These are phyloP conservation scores for Fusarium lyarnte DNA, from an alignment of 2,329 filamentous ascomycete genomes.

Conservation along the genomic window DNA sequence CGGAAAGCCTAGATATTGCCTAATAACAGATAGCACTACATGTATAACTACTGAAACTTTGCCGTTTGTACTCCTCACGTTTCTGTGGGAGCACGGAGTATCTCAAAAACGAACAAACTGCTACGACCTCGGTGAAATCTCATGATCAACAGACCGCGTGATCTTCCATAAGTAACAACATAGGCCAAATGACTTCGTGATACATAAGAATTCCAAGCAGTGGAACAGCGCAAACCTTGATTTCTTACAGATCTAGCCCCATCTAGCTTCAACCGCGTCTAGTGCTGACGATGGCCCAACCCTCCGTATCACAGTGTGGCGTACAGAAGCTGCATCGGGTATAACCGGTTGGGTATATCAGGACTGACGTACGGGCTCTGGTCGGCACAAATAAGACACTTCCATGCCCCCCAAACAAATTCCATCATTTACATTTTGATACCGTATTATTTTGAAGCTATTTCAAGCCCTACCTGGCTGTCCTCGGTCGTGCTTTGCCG, in stretches of 20 bases:
- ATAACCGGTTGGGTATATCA: not conserved
- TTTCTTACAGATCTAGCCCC: rapidly evolving
- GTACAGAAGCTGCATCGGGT: not conserved
- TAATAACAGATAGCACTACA: rapidly evolving
- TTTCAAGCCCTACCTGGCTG: rapidly evolving
- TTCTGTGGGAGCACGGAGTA: rapidly evolving
- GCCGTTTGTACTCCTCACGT: not conserved
- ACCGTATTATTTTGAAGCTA: rapidly evolving
- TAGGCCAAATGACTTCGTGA: rapidly evolving
- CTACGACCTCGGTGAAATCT: rapidly evolving
- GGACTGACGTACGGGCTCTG: not conserved
- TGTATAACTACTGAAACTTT: not conserved
- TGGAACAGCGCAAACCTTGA: not conserved
- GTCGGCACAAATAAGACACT: not conserved
- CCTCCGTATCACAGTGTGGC: not conserved
- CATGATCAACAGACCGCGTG: rapidly evolving
- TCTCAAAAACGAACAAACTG: rapidly evolving
- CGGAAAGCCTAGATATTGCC: not conserved
- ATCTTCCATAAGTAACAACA: rapidly evolving
- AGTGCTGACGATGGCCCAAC: not conserved
- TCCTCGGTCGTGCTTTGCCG: rapidly evolving
- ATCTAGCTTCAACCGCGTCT: not conserved
- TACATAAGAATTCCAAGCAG: rapidly evolving
- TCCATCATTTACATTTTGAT: rapidly evolving
- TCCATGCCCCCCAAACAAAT: rapidly evolving